Evolutionary conservation across 495 filamentous ascomycete species (phyloP).

Genomic region (Hypoxylon rickii): DNA sequence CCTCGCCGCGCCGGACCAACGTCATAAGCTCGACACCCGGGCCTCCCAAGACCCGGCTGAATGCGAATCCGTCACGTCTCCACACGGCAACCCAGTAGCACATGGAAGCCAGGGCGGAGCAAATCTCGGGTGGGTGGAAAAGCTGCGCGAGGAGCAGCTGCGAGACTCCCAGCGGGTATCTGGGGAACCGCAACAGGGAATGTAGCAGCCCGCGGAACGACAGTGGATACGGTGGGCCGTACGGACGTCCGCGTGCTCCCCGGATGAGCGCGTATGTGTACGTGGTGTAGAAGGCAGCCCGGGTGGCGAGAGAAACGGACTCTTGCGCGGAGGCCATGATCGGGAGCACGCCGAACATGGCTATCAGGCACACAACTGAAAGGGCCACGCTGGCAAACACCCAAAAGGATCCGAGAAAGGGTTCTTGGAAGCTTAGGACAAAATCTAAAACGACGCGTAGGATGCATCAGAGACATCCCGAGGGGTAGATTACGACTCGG

Average conservation of each 20-base stretch:
- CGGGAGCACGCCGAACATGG: neutral
- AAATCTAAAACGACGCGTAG: neutral
- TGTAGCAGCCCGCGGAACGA: neutral
- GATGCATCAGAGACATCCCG: neutral
- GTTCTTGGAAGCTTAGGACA: too few species aligned
- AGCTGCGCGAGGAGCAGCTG: neutral
- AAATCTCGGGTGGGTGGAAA: neutral
- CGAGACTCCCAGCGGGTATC: neutral
- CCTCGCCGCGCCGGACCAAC: neutral
- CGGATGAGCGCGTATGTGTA: neutral
- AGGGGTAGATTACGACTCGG: neutral
- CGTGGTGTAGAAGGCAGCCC: neutral
- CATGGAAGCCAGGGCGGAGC: neutral
- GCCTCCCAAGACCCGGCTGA: slow-evolving; percentile 9
- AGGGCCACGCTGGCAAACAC: too few species aligned
- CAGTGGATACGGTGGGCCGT: neutral
- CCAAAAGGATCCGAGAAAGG: too few species aligned
- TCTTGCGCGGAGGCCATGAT: neutral
- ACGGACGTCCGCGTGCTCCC: neutral
- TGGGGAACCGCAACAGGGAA: neutral
- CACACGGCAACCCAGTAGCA: slow-evolving; percentile 5
- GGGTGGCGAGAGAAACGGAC: neutral
- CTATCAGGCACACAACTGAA: too few species aligned
- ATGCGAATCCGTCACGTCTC: slow-evolving; percentile 3
- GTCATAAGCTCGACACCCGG: slow-evolving; percentile 19